Evolutionary conservation across 352 stramenopile genomes (phyloP), one percentile per base, ranked within the genome.

Genomic region (Phytophthora uliginosa): DNA sequence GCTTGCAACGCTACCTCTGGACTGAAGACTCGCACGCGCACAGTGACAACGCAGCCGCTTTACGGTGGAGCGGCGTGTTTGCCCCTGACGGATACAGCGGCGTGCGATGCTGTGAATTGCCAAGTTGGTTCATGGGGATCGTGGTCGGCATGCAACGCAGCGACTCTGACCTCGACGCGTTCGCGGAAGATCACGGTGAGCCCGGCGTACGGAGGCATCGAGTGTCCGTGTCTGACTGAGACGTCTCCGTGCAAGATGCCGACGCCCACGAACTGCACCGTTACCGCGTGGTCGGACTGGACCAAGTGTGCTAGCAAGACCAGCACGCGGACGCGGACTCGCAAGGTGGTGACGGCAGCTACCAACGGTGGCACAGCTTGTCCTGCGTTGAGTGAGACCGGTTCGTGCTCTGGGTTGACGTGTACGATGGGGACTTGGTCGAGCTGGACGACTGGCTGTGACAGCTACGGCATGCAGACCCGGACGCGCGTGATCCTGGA

Each of bases 81-180:
- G 0, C 52, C 73, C 0, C 73, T 76, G 18, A 73, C 34, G 0
- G 69, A 83, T 26, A 73, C 72, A 10, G 71, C 68, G 5, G 53
- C 59, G 1, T 93, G 86, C 34, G 81, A 90, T 15, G 74, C 81
- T 0, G 76, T 89, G 17, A 84, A 88, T 63, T 93, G 86, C 52
- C 73, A 79, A 9, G 63, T 89, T 2, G 75, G 81, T 0, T 13
- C 53, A 7, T 91, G 69, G 61, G 53, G 67, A 2, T 47, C 69
- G 0, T 86, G 78, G 70, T 68, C 68, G n/a, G 36, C 56, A 0
- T 89, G 81, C 60, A 76, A 86, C 53, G 18, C 71, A 0, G 59
- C 22, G 2, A 79, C 71, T 8, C 62, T 81, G 36, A 73, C 65
- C 4, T 73, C 74, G 50, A 78, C 63, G 4, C 77, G 69, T 9